Percentiles rank a stretch among this genome's conserved stretches.
phyloP scores from a whole-genome alignment of 371 early-diverging fungal species.

The Nematocida ironsii region DNA sequence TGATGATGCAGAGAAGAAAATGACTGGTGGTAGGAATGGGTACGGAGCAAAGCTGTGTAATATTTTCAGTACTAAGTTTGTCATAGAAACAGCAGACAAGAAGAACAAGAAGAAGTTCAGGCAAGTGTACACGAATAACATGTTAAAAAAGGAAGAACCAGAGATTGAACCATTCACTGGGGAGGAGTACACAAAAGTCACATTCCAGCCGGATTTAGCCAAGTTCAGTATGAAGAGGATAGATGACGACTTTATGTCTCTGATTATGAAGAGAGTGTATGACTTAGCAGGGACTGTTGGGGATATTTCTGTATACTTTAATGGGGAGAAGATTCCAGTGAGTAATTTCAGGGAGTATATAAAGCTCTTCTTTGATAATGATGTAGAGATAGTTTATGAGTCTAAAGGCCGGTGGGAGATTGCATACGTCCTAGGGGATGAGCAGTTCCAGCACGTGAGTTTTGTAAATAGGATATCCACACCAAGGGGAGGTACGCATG shows the following conservation, averaged over 20 bases:
- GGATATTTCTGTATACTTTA: constrained; percentile 83
- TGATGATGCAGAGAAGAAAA: constrained; percentile 92
- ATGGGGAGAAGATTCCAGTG: constrained; percentile 79
- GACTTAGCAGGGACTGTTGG: constrained; percentile 88
- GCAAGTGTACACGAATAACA: constrained; percentile 71
- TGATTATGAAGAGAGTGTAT: constrained; percentile 89
- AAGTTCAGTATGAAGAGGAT: constrained; percentile 81
- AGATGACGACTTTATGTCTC: constrained; percentile 80
- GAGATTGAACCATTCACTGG: constrained; percentile 45
- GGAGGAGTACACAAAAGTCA: constrained; percentile 73
- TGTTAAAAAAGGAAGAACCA: constrained; percentile 64
- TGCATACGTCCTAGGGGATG: constrained; percentile 82
- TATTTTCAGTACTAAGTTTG: constrained; percentile 90
- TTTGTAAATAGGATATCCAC: constrained; percentile 98
- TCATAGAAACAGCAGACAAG: constrained; percentile 87
- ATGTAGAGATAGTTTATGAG: constrained; percentile 74
- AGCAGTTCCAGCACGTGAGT: constrained; percentile 90
- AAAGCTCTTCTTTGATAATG: constrained; percentile 73
- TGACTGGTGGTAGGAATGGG: constrained; percentile 97
- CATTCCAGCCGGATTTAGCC: constrained; percentile 88
- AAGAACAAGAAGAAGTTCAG: constrained; percentile 73
- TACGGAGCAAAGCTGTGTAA: constrained; percentile 99
- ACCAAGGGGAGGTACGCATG: constrained; percentile 92
- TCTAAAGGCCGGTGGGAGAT: constrained; percentile 89
- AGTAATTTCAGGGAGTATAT: constrained; percentile 85